Base-by-base conservation (phyloP, 805 yeast genomes). In the Zygosaccharomyces siamensis region DNA sequence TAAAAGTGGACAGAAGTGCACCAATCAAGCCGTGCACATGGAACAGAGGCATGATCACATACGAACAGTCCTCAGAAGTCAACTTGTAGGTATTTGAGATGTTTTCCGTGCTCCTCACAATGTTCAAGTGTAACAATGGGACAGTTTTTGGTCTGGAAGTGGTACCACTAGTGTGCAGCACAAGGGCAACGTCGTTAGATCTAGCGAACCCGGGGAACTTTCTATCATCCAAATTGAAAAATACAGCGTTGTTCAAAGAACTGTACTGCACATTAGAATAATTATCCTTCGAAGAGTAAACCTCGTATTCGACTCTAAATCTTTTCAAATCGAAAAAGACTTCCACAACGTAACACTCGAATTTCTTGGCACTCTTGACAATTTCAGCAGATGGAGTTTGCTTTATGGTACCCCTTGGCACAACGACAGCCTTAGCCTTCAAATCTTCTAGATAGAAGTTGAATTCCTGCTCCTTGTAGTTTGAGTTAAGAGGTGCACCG, bases 61-160 rank as follows among this genome's bases (percentile, higher is more conserved):
- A 83, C 2, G 84, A 72, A 27, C 76, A 63, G 60, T 84, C 90
- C 11, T 58, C 49, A 0, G 68, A 48, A 2, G 76, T 63, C 42
- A 84, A 64, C 24, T 72, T 69, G 63, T 84, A 84, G 3, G 88
- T 81, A 49, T 73, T 71, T 3, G 76, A 67, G 51, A 84, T 81
- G 69, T 84, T 84, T 23, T 63, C 53, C 65, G 81, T 78, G 7
- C 86, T 79, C 26, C 79, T 73, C 4, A 80, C 73, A 62, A 84
- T 74, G 66, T 84, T 84, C 27, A 71, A 63, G 61, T 84, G 89
- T 32, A 86, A 73, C 60, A 84, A 65, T 5, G 89, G 89, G 2
- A 84, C 89, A 7, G 86, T 84, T 63, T 84, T 84, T 44, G 89
- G 89, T 45, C 82, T 74, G 2, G 89, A 88, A 2, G 89, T 84